Evolutionary conservation across 2,329 filamentous ascomycete species (phyloP).

Genomic region (Talaromyces sp.): DNA sequence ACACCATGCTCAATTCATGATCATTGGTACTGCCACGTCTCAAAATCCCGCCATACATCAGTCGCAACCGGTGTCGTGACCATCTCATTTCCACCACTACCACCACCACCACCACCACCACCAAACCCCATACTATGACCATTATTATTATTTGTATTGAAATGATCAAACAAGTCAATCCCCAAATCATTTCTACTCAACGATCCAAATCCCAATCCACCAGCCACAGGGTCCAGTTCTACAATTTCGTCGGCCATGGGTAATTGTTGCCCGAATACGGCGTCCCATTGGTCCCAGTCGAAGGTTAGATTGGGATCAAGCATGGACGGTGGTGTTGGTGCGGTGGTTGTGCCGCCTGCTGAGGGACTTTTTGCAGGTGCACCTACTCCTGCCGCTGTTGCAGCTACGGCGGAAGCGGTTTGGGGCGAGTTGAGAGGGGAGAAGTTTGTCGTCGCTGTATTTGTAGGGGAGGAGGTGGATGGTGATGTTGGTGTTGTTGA

Average conservation of each 20-base stretch:
- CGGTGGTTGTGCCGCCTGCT: conserved; percentile 12
- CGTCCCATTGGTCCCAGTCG: conserved; percentile 48
- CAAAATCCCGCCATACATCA: conserved; percentile 10
- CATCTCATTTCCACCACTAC: background rate
- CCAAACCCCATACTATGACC: background rate
- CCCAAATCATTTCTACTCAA: background rate
- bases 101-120: background rate
- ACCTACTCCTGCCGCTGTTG: too few species aligned
- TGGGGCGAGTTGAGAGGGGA: background rate
- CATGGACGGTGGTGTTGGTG: conserved; percentile 33
- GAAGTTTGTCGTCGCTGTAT: background rate
- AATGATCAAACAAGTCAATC: conserved; percentile 4
- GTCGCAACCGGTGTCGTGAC: background rate
- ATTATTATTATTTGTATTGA: background rate
- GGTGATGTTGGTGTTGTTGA: background rate
- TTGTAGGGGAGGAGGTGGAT: background rate
- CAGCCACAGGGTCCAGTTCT: conserved; percentile 37
- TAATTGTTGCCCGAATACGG: conserved; percentile 44
- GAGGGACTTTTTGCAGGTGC: too few species aligned
- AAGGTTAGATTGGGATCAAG: conserved; percentile 41
- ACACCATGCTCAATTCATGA: too few species aligned
- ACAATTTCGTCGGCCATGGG: conserved; percentile 41
- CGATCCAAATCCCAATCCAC: conserved; percentile 22
- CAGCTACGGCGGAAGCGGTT: background rate
- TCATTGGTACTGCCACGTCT: conserved; percentile 6